Percentiles rank a stretch among this genome's conserved stretches.
phyloP scores from a whole-genome alignment of 164 flowering plant species.

The Umbellularia californica region DNA sequence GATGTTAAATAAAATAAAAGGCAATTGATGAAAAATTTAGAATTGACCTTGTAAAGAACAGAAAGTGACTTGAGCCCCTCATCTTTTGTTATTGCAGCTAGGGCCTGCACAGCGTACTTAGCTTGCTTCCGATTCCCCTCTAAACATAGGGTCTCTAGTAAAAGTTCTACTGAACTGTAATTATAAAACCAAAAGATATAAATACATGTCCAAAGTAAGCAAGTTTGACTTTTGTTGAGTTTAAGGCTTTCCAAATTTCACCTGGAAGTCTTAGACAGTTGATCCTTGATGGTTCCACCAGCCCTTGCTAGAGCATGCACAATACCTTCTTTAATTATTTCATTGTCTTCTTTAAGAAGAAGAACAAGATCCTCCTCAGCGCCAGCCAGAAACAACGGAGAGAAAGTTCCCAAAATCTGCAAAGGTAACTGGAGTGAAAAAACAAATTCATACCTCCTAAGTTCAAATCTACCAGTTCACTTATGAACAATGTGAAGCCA shows the following conservation, averaged over 20 bases:
- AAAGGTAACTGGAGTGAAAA: conserved; percentile 5
- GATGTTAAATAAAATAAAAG: neutral
- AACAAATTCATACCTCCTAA: neutral
- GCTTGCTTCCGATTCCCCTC: conserved; percentile 97
- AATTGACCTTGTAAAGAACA: conserved; percentile 81
- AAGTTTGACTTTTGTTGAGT: neutral
- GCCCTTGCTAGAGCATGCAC: conserved; percentile 86
- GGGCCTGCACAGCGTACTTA: conserved; percentile 95
- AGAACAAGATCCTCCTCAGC: conserved; percentile 64
- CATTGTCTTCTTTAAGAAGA: conserved; percentile 88
- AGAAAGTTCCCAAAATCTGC: conserved; percentile 78
- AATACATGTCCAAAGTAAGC: conserved; percentile 1
- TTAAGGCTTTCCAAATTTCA: conserved; percentile 16
- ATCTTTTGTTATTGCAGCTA: conserved; percentile 92
- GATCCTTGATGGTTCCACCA: conserved; percentile 89
- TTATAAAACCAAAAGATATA: conserved; percentile 6
- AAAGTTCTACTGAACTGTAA: conserved; percentile 86
- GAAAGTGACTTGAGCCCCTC: conserved; percentile 97
- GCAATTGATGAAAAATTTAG: neutral
- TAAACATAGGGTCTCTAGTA: conserved; percentile 78
- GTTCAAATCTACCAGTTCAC: neutral
- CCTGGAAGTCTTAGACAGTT: conserved; percentile 75
- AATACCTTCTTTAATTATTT: conserved; percentile 77
- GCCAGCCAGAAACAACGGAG: conserved; percentile 68
- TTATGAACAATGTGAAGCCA: neutral